A percentile compares a stretch with the other conserved stretches of the same genome.
Conservation (phyloP, 2,329 filamentous ascomycete genomes). For the Aspergillus luchuensis region DNA sequence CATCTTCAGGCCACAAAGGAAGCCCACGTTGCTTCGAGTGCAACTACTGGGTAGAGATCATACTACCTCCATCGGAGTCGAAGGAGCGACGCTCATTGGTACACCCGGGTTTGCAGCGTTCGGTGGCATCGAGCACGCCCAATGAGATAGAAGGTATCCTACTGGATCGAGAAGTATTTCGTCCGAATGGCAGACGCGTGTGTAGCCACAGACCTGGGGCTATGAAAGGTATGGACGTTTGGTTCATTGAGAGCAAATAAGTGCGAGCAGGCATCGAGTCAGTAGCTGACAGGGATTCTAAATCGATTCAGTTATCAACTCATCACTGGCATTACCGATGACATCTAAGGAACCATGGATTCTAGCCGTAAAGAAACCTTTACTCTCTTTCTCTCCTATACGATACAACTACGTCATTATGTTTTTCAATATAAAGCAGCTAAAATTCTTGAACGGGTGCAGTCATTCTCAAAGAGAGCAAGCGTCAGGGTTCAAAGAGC, state of each 20-base stretch:
- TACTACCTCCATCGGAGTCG: not conserved
- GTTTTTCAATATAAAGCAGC: too few relatives aligned
- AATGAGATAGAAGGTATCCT: not conserved
- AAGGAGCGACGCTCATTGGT: not conserved
- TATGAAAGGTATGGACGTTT: not conserved
- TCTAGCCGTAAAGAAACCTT: not conserved
- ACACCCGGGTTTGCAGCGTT: not conserved
- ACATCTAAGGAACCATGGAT: not conserved
- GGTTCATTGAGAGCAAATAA: not conserved
- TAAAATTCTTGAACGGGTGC: too few relatives aligned
- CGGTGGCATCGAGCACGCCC: not conserved
- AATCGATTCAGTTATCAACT: not conserved
- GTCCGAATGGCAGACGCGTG: not conserved
- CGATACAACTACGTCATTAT: not conserved
- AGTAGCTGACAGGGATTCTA: not conserved
- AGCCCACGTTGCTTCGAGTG: not conserved
- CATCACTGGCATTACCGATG: not conserved
- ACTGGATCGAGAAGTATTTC: not conserved
- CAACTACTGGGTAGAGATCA: not conserved
- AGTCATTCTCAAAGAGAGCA: too few relatives aligned
- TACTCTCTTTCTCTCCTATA: not conserved
- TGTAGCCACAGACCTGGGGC: not conserved
- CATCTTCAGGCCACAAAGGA: not conserved
- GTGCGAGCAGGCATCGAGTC: not conserved
- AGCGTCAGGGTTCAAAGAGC: too few relatives aligned